A percentile compares a stretch with the other conserved stretches of the same genome.
These are phyloP conservation scores for Synchytrium microbalum DNA, from an alignment of 371 early-diverging fungal species.

Conservation along the genomic window DNA sequence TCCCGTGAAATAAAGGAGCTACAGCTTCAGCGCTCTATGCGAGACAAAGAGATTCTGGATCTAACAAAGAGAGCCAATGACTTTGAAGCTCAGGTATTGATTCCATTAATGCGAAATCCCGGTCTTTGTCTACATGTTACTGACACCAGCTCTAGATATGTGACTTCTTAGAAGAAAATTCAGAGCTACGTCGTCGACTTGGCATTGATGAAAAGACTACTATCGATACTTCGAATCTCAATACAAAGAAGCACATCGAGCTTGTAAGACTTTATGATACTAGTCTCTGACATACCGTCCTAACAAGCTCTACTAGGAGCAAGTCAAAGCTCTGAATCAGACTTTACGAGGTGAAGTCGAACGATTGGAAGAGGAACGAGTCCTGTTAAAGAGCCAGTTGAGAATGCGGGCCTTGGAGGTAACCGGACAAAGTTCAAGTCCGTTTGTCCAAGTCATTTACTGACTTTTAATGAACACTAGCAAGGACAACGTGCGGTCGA, in stretches of 20 bases:
- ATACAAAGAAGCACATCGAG: constrained; percentile 25
- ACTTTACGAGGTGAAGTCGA: constrained; percentile 37
- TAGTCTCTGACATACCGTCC: not conserved
- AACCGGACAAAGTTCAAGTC: not conserved
- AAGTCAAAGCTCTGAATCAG: constrained; percentile 23
- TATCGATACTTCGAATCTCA: constrained; percentile 27
- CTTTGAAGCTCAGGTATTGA: constrained; percentile 23
- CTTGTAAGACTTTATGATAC: constrained; percentile 19
- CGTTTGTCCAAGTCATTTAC: not conserved
- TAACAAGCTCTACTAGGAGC: constrained; percentile 20
- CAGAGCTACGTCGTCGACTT: constrained; percentile 23
- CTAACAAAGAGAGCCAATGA: constrained; percentile 28
- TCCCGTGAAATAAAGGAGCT: constrained; percentile 31
- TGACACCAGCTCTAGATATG: constrained; percentile 9
- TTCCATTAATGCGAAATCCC: constrained; percentile 4
- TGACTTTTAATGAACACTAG: constrained; percentile 3
- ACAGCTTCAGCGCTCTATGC: constrained; percentile 19
- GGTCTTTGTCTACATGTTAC: no score
- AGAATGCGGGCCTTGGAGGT: constrained; percentile 36
- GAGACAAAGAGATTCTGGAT: constrained; percentile 27
- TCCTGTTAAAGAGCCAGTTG: constrained; percentile 31
- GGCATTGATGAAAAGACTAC: constrained; percentile 17
- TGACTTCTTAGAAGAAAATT: constrained; percentile 36
- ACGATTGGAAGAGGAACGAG: constrained; percentile 37
- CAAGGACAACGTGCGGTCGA: constrained; percentile 34